Evolutionary conservation across 192 early-diverging fungal species (phyloP).

Genomic region (Allomyces macrogynus): DNA sequence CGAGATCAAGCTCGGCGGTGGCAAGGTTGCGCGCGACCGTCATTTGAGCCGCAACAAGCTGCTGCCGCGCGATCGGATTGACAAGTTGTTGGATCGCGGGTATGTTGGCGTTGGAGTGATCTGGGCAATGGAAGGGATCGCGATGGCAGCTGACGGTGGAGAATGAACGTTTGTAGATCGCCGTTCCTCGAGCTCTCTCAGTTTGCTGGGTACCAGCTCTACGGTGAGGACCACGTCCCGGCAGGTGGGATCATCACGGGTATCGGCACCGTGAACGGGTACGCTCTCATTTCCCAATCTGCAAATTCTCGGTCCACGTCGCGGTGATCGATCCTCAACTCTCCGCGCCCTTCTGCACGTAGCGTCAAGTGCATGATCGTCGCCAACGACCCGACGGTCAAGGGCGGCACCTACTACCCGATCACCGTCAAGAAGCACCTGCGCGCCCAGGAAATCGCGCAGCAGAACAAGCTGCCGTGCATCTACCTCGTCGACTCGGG

Average conservation of each 20-base stretch:
- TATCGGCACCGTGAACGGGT: conserved; percentile 79
- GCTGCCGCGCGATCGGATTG: conserved; percentile 75
- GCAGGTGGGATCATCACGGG: conserved; percentile 82
- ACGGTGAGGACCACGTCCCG: conserved; percentile 55
- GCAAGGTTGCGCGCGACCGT: conserved; percentile 55
- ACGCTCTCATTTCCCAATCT: not conserved
- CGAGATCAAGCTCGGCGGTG: conserved; percentile 68
- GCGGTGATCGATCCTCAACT: not conserved
- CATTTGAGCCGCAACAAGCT: conserved; percentile 73
- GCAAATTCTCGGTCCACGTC: not conserved
- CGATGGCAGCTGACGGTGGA: too few species aligned
- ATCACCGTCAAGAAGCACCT: conserved; percentile 89
- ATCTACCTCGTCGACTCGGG: conserved; percentile 91
- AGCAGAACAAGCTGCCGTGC: conserved; percentile 81
- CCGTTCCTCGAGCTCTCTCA: conserved; percentile 89
- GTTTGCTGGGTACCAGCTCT: conserved; percentile 73
- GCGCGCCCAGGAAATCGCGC: conserved; percentile 88
- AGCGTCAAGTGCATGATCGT: conserved; percentile 88
- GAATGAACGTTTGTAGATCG: conserved; percentile 24
- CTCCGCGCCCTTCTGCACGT: not conserved
- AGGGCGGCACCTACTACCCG: conserved; percentile 95
- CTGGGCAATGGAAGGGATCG: too few species aligned
- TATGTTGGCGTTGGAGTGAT: conserved; percentile 6
- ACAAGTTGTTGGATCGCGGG: conserved; percentile 54
- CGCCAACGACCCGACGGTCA: conserved; percentile 93